Conservation (phyloP, 2,329 filamentous ascomycete species). For the Metarhizium sp. region DNA sequence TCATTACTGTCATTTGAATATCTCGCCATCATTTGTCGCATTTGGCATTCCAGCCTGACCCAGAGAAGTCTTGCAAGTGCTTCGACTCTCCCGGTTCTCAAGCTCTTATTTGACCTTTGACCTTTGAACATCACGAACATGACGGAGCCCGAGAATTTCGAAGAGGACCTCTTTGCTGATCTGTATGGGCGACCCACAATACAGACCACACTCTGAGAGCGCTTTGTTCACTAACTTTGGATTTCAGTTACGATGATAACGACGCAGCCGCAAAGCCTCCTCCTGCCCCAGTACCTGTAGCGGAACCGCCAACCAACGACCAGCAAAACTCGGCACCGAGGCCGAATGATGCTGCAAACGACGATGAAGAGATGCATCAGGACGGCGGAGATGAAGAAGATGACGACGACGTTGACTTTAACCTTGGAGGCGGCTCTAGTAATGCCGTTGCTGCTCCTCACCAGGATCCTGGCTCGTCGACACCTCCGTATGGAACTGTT, state of each 20-base stretch:
- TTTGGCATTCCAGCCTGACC: not conserved
- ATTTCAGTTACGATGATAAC: slow-evolving; percentile 56
- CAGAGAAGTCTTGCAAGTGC: not conserved
- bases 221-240: slow-evolving; percentile 6
- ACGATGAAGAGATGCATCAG: slow-evolving; percentile 33
- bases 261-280: slow-evolving; percentile 32
- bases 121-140: slow-evolving; percentile 34
- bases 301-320: slow-evolving; percentile 18
- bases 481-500: slow-evolving; percentile 25
- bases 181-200: slow-evolving; percentile 49
- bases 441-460: slow-evolving; percentile 19
- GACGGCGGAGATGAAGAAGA: slow-evolving; percentile 40
- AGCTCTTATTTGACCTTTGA: not conserved
- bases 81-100: not conserved
- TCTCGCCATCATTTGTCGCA: not conserved
- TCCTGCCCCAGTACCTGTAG: slow-evolving; percentile 18
- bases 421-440: slow-evolving; percentile 35
- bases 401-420: slow-evolving; percentile 50
- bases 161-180: slow-evolving; percentile 93
- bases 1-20: not conserved
- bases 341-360: slow-evolving; percentile 7
- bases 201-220: not conserved
- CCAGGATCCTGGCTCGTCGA: slow-evolving; percentile 22
- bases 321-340: slow-evolving; percentile 13
- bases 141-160: slow-evolving; percentile 73